phyloP scores from a whole-genome alignment of 768 basidiomycete species.

The Boletus rubropictus region DNA sequence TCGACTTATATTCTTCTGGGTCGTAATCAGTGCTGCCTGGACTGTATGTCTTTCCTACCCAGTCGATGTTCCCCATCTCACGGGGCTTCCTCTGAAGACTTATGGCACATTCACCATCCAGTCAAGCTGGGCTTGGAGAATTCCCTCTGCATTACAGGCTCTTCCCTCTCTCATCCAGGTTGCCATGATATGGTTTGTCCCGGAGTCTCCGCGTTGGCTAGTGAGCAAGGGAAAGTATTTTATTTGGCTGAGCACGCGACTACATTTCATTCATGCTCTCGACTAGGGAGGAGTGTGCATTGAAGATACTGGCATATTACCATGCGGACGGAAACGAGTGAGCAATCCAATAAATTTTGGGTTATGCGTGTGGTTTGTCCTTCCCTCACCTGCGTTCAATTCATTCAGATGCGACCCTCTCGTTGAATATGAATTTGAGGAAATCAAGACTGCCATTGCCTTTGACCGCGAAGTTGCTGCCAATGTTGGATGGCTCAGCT shows the following conservation, averaged over 20 bases:
- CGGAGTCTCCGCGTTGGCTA: not conserved
- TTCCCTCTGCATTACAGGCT: not conserved
- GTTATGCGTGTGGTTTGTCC: no score
- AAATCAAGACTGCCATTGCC: not conserved
- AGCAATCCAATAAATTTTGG: not conserved
- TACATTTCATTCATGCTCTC: not conserved
- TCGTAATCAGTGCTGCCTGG: not conserved
- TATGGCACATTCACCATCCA: not conserved
- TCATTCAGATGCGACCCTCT: not conserved
- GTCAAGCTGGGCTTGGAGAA: not conserved
- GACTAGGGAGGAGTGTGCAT: not conserved
- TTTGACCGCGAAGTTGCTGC: not conserved
- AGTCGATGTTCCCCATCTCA: not conserved
- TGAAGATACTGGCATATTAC: not conserved
- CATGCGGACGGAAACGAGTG: not conserved
- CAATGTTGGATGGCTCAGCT: not conserved
- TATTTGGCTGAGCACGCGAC: no score
- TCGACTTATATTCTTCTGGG: not conserved
- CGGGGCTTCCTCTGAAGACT: not conserved
- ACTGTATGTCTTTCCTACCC: not conserved
- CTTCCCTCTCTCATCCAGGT: not conserved
- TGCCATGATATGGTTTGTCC: not conserved
- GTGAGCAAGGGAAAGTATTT: not conserved
- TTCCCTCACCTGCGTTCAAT: not conserved
- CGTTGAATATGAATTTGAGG: not conserved